A percentile compares a stretch with the other conserved stretches of the same genome.
Conservation (phyloP, 129 eudicot genomes). For the Centrapalus pauciflorus region DNA sequence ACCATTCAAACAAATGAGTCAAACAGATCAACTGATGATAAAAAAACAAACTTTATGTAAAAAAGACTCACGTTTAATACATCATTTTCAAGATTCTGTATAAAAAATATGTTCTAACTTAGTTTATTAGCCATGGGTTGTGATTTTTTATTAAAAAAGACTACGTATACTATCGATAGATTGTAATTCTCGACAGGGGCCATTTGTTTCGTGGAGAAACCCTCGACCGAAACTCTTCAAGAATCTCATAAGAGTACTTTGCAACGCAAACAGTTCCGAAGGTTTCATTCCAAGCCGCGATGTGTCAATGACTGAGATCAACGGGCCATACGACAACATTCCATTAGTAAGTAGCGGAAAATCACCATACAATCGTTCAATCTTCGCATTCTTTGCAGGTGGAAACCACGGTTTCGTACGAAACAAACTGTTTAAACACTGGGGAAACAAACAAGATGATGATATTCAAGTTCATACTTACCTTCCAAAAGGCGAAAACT, state of each 20-base stretch:
- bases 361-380: constrained; percentile 44
- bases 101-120: no score
- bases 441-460: constrained; percentile 57
- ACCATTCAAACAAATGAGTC: no score
- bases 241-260: constrained; percentile 57
- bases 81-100: no score
- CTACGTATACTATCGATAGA: no score
- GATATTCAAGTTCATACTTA: constrained; percentile 40
- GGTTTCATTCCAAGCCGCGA: constrained; percentile 53
- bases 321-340: constrained; percentile 39
- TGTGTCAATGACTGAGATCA: constrained; percentile 65
- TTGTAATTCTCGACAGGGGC: no score
- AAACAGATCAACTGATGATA: no score
- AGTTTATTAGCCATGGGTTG: no score
- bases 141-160: no score
- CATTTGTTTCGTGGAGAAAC: constrained; percentile 26
- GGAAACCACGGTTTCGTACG: constrained; percentile 70
- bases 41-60: no score
- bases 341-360: constrained; percentile 34
- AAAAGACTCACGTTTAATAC: no score
- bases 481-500: constrained; percentile 47
- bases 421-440: constrained; percentile 44
- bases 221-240: constrained; percentile 38
- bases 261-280: constrained; percentile 78
- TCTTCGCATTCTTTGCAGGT: constrained; percentile 74